Conservation (phyloP, 495 filamentous ascomycete species). For the Filosporella fistucella region DNA sequence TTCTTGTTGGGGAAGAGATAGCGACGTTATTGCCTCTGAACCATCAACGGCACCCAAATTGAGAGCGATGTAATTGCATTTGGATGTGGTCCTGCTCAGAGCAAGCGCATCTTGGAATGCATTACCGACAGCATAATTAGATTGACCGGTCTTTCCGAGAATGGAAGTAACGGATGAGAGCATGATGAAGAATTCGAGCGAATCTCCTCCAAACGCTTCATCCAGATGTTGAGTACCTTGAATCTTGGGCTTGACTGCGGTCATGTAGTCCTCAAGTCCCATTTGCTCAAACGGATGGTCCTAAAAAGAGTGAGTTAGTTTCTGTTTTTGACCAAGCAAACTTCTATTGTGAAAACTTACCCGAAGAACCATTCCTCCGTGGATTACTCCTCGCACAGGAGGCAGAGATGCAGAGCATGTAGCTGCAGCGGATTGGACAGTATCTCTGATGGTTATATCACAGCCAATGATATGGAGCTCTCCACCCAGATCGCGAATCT, state of each 20-base stretch:
- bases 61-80: background rate
- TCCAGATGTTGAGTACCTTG: conserved; percentile 36
- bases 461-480: conserved; percentile 24
- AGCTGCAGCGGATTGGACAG: background rate
- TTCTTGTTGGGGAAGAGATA: conserved; percentile 2
- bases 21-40: background rate
- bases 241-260: conserved; percentile 33
- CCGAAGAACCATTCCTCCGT: conserved; percentile 42
- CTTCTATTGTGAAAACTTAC: background rate
- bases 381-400: conserved; percentile 41
- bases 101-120: conserved; percentile 52
- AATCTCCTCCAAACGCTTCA: conserved; percentile 18
- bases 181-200: conserved; percentile 40
- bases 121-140: conserved; percentile 59
- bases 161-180: conserved; percentile 57
- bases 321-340: background rate
- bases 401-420: conserved; percentile 33
- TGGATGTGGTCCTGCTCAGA: conserved; percentile 11
- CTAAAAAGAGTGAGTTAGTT: background rate
- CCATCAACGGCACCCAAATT: conserved; percentile 4
- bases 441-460: conserved; percentile 24
- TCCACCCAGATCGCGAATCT: conserved; percentile 8
- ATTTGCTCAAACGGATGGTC: conserved; percentile 20
- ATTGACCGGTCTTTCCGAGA: conserved; percentile 53
- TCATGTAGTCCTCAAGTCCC: conserved; percentile 26